Evolutionary conservation across 495 filamentous ascomycete genomes (phyloP).

Genomic region (Penicillium verhagenii): DNA sequence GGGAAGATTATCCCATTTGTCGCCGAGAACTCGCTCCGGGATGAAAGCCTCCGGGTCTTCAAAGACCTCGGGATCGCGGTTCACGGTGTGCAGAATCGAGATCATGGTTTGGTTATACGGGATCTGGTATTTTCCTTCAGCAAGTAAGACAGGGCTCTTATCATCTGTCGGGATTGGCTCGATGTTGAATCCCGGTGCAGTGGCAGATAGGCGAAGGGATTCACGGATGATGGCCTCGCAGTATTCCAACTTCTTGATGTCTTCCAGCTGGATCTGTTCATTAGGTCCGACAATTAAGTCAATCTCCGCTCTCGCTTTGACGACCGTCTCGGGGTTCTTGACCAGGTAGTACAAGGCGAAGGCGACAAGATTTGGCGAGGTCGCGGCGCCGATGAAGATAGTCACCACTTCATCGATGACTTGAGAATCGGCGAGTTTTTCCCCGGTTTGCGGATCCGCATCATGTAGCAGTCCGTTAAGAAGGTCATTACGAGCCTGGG

Average conservation of each 20-base stretch:
- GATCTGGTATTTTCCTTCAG: constrained; percentile 67
- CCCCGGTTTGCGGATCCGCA: constrained; percentile 63
- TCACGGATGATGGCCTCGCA: constrained; percentile 68
- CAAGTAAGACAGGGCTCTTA: constrained; percentile 48
- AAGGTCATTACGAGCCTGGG: constrained; percentile 54
- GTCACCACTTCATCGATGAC: constrained; percentile 63
- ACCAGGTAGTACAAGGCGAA: constrained; percentile 41
- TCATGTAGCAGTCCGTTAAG: constrained; percentile 66
- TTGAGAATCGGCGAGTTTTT: constrained; percentile 54
- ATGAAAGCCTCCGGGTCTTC: constrained; percentile 62
- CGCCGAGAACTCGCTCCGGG: constrained; percentile 68
- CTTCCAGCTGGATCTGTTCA: constrained; percentile 42
- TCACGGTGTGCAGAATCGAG: constrained; percentile 60
- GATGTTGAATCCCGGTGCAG: constrained; percentile 64
- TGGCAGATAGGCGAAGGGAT: constrained; percentile 64
- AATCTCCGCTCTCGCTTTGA: constrained; percentile 36
- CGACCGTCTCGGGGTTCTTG: constrained; percentile 28
- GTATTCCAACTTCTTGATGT: constrained; percentile 65
- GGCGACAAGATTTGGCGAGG: constrained; percentile 36
- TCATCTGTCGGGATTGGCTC: constrained; percentile 52
- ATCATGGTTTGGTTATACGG: constrained; percentile 60
- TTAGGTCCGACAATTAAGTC: constrained; percentile 29
- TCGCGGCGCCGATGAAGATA: constrained; percentile 42
- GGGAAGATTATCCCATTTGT: constrained; percentile 59
- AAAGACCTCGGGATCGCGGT: constrained; percentile 68